Evolutionary conservation across 306 rosid species (phyloP), one percentile per base, ranked within the genome.

Genomic region (Vigna nakashimae): DNA sequence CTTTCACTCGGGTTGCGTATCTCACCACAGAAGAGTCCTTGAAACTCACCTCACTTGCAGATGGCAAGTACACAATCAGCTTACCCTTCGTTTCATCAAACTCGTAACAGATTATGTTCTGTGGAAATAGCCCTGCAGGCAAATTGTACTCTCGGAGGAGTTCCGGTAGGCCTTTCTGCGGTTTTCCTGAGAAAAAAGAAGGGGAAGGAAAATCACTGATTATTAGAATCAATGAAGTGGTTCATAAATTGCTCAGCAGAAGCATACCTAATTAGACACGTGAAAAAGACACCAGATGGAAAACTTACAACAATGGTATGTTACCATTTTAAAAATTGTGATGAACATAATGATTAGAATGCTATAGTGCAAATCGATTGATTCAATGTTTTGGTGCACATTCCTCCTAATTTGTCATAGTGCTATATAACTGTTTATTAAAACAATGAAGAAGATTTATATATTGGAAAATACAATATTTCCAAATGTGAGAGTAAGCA

Each of bases 81-180:
- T 87, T 92, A 58, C 93, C 87, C 40, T 88, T 92, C 18, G 86
- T 43, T 82, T 92, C 97, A 14, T 90, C 96, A 45, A 95, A 95
- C 80, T 95, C 99, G 4, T 87, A 89, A 73, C 97, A 86, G 70
- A 88, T 89, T 82, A 87, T 85, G 81, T 91, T 95, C 81, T 84
- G 93, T 0, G 99, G 99, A 73, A 95, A 95, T 36, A 95, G 90
- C 46, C 99, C 99, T 0, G 90, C 83, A 0, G 99, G 99, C 76
- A 95, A 81, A 82, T 91, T 95, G 91, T 89, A 91, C 63, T 95
- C 99, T 0, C 89, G 92, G 52, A 95, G 99, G 68, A 95, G 97
- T 66, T 95, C 98, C 0, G 98, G 88, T 76, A 95, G 87, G 84
- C 91, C 81, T 75, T 91, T 95, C 15, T 63, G 74, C 3, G 98